phyloP scores from a whole-genome alignment of 2,329 filamentous ascomycete species.

The Exserohilum turcica region DNA sequence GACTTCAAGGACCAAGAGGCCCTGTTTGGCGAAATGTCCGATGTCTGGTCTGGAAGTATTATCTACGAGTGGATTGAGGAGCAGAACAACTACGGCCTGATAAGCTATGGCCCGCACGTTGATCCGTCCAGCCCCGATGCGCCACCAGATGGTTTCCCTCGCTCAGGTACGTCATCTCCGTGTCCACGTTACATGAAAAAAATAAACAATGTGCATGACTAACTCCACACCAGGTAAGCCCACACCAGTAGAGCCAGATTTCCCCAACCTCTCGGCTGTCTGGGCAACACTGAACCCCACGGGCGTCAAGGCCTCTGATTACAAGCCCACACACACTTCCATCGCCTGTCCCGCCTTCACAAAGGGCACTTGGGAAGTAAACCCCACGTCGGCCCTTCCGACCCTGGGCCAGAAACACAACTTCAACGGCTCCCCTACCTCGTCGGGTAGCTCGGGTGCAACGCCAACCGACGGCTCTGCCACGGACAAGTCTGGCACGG shows the following conservation, averaged over 20 bases:
- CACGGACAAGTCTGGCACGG: not conserved
- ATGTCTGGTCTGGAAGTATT: constrained; percentile 76
- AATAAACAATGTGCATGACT: not conserved
- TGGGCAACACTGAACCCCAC: constrained; percentile 76
- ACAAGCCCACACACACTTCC: constrained; percentile 65
- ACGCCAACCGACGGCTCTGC: constrained; percentile 4
- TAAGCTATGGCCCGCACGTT: constrained; percentile 71
- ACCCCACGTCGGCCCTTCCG: constrained; percentile 72
- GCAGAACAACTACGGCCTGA: constrained; percentile 78
- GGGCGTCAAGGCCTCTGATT: constrained; percentile 69
- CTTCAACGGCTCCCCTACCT: constrained; percentile 7
- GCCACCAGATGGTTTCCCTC: constrained; percentile 69
- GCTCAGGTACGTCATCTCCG: constrained; percentile 54
- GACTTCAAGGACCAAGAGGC: constrained; percentile 74
- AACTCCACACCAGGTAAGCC: constrained; percentile 60
- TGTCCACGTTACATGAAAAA: not conserved
- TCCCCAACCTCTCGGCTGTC: constrained; percentile 73
- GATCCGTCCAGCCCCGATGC: constrained; percentile 51
- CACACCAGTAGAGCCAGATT: constrained; percentile 75
- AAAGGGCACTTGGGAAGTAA: constrained; percentile 70
- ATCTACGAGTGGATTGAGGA: constrained; percentile 92
- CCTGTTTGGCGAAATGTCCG: constrained; percentile 78
- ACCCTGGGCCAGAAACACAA: constrained; percentile 60
- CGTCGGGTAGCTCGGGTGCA: constrained; percentile 5
- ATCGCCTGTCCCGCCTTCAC: constrained; percentile 74